Evolutionary conservation across 345 rosid genomes (phyloP).

Genomic region (Firmiana major): DNA sequence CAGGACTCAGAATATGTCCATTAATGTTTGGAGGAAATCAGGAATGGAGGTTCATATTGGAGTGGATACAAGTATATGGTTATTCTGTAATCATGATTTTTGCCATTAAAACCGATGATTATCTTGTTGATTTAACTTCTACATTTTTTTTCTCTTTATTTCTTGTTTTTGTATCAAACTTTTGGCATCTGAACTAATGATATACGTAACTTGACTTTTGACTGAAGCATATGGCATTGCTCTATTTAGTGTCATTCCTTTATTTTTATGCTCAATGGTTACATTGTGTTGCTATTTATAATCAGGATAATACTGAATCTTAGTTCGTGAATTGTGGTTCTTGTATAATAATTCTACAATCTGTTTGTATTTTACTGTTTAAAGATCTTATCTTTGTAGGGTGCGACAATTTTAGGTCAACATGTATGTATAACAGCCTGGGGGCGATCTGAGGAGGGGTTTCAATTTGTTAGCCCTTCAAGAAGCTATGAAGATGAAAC

Average conservation of each 20-base stretch:
- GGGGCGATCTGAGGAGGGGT: slow-evolving; percentile 36
- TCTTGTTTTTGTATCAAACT: not conserved
- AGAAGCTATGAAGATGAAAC: slow-evolving; percentile 35
- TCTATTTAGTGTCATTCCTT: not conserved
- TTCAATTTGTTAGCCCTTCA: slow-evolving; percentile 50
- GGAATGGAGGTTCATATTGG: not conserved
- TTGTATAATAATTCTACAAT: not conserved
- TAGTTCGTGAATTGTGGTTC: not conserved
- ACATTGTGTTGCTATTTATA: not conserved
- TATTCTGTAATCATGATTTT: not conserved
- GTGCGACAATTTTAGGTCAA: too few species aligned
- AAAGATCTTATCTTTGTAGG: too few species aligned
- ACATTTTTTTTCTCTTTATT: not conserved
- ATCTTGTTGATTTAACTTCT: not conserved
- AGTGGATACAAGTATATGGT: not conserved
- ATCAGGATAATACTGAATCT: not conserved
- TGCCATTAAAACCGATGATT: too few species aligned
- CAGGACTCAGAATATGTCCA: not conserved
- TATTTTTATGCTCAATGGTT: not conserved
- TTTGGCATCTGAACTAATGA: not conserved
- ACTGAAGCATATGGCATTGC: not conserved
- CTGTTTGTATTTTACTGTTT: not conserved
- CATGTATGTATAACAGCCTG: too few species aligned
- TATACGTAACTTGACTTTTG: not conserved
- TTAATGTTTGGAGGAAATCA: not conserved